A percentile compares a stretch with the other conserved stretches of the same genome.
phyloP scores from a whole-genome alignment of 805 yeast species.

The Wickerhamiella occidentalis region DNA sequence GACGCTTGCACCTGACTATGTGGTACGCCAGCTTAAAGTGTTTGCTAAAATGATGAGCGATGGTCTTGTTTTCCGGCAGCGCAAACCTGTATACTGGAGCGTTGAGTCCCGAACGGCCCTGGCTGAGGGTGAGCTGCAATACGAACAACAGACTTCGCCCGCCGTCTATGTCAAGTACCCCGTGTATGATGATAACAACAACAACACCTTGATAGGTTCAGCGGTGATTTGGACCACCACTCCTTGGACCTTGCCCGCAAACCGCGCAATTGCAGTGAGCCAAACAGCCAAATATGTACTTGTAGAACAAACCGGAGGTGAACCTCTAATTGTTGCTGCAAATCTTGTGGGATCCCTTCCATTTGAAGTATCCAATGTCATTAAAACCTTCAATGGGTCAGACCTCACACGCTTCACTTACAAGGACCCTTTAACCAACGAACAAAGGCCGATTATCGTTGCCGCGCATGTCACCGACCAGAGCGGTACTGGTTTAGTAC shows the following conservation, averaged over 20 bases:
- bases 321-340: constrained; percentile 44
- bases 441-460: constrained; percentile 48
- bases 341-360: constrained; percentile 35
- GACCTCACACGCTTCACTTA: constrained; percentile 35
- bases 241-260: constrained; percentile 93
- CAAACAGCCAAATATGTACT: constrained; percentile 46
- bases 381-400: constrained; percentile 32
- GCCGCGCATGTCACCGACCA: constrained; percentile 71
- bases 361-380: constrained; percentile 15
- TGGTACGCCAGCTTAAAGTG: constrained; percentile 57
- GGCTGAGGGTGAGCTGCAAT: constrained; percentile 94
- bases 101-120: constrained; percentile 86
- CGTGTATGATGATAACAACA: constrained; percentile 4
- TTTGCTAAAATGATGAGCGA: constrained; percentile 53
- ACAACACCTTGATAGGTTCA: constrained; percentile 1
- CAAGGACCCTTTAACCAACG: constrained; percentile 40
- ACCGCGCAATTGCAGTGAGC: constrained; percentile 69
- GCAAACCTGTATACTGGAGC: constrained; percentile 97
- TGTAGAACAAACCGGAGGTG: constrained; percentile 29
- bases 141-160: constrained; percentile 41
- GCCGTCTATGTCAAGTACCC: constrained; percentile 16
- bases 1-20: constrained; percentile 63
- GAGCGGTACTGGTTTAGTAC: constrained; percentile 93
- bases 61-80: constrained; percentile 66
- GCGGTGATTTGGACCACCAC: constrained; percentile 87